A percentile compares a stretch with the other conserved stretches of the same genome.
Evolutionary conservation across 768 basidiomycete species (phyloP).

Genomic region (Boletus insuetus): DNA sequence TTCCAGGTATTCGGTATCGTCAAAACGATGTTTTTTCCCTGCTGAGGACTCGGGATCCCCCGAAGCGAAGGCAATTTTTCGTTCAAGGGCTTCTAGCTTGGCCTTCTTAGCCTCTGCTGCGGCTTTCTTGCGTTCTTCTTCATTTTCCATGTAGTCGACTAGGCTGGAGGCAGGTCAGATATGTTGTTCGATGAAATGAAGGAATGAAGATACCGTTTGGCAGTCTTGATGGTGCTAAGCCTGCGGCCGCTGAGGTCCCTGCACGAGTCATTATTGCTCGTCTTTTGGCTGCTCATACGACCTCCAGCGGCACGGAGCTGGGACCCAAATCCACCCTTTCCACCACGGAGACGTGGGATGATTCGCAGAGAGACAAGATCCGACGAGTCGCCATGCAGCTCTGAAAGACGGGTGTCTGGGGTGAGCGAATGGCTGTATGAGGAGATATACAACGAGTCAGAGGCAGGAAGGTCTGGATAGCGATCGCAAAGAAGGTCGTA

Average conservation of each 20-base stretch:
- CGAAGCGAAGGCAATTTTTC: conserved; percentile 52
- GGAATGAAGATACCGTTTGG: conserved; percentile 69
- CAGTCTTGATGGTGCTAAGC: conserved; percentile 93
- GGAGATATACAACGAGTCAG: conserved; percentile 41
- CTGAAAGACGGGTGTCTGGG: conserved; percentile 34
- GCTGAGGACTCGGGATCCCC: conserved; percentile 46
- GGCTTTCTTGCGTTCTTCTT: conserved; percentile 77
- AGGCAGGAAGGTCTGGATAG: conserved; percentile 46
- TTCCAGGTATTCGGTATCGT: conserved; percentile 90
- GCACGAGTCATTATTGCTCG: conserved; percentile 92
- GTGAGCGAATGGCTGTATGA: conserved; percentile 36
- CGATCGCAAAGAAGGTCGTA: conserved; percentile 43
- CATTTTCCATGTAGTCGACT: conserved; percentile 81
- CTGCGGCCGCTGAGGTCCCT: conserved; percentile 88
- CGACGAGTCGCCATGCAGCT: conserved; percentile 31
- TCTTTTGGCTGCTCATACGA: conserved; percentile 95
- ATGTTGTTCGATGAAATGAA: neutral
- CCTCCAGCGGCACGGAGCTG: conserved; percentile 97
- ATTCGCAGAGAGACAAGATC: conserved; percentile 66
- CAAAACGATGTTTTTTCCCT: conserved; percentile 85
- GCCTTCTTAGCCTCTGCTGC: conserved; percentile 73
- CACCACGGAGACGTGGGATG: conserved; percentile 74
- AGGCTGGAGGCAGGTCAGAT: conserved; percentile 44
- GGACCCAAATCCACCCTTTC: conserved; percentile 97
- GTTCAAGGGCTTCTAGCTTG: conserved; percentile 84